Percentiles rank a stretch among this genome's conserved stretches.
phyloP scores from a whole-genome alignment of 352 stramenopile species.

The Phytopythium cucurbitacearum region DNA sequence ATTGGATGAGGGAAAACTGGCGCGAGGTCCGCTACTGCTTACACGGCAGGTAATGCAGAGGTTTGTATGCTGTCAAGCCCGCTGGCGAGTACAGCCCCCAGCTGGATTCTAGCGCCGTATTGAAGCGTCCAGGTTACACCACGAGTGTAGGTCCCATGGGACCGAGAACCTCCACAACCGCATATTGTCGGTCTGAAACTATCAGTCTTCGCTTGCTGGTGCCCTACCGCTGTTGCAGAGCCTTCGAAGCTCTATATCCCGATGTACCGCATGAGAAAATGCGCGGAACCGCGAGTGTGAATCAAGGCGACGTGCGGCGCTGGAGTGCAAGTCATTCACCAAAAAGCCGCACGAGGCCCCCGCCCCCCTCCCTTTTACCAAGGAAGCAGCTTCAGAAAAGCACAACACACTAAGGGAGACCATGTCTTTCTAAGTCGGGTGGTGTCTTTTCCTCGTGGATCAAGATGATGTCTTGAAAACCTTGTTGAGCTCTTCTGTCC shows the following conservation, averaged over 20 bases:
- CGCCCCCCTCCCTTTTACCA: conserved; percentile 42
- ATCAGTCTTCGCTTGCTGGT: not conserved
- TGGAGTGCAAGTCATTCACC: conserved; percentile 36
- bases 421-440: conserved; percentile 89
- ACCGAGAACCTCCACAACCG: conserved; percentile 1
- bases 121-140: conserved; percentile 15
- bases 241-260: conserved; percentile 5
- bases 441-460: conserved; percentile 61
- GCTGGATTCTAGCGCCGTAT: conserved; percentile 8
- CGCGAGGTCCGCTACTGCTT: conserved; percentile 3
- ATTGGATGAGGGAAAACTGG: conserved; percentile 19
- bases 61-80: not conserved
- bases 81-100: conserved; percentile 3
- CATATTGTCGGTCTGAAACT: conserved; percentile 17
- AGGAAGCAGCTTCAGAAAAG: conserved; percentile 71
- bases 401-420: conserved; percentile 70
- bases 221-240: not conserved
- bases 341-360: conserved; percentile 67
- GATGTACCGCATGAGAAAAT: not conserved
- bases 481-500: conserved; percentile 55
- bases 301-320: not conserved
- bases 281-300: not conserved
- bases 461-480: conserved; percentile 76
- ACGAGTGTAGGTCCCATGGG: conserved; percentile 22
- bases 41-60: not conserved